Conservation (phyloP, 208 protist species). For the Strigomonas culicis region DNA sequence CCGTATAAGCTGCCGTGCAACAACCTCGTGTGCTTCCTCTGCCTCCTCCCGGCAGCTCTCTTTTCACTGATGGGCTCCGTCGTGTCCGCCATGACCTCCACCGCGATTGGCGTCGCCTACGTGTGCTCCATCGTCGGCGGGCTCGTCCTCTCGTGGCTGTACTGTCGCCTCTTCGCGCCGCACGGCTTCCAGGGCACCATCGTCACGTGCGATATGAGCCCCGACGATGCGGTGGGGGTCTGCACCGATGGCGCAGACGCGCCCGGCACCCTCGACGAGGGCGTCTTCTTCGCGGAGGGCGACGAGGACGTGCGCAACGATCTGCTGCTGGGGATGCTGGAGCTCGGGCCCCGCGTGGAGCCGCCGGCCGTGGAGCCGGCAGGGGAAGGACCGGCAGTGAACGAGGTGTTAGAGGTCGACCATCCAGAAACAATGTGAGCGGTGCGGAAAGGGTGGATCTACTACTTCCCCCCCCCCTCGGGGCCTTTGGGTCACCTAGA, state of each 20-base stretch:
- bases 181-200: slow-evolving; percentile 84
- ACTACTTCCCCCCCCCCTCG: too few species aligned
- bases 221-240: slow-evolving; percentile 32
- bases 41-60: slow-evolving; percentile 44
- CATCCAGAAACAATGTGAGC: too few species aligned
- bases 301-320: slow-evolving; percentile 27
- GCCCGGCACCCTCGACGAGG: slow-evolving; percentile 15
- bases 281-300: slow-evolving; percentile 58
- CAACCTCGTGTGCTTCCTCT: slow-evolving; percentile 47
- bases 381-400: too few species aligned
- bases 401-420: too few species aligned
- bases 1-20: slow-evolving; percentile 72
- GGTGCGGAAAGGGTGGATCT: too few species aligned
- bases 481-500: too few species aligned
- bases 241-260: slow-evolving; percentile 13
- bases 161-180: slow-evolving; percentile 63
- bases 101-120: slow-evolving; percentile 60
- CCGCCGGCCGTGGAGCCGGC: too few species aligned
- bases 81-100: slow-evolving; percentile 48
- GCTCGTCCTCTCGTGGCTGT: slow-evolving; percentile 50
- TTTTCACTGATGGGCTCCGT: slow-evolving; percentile 68
- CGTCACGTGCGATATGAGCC: slow-evolving; percentile 55
- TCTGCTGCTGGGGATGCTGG: slow-evolving; percentile 57
- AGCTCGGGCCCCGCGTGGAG: not conserved
- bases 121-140: slow-evolving; percentile 57